Evolutionary conservation across 2,329 filamentous ascomycete genomes (phyloP).

Genomic region (Aspergillus tamarii): DNA sequence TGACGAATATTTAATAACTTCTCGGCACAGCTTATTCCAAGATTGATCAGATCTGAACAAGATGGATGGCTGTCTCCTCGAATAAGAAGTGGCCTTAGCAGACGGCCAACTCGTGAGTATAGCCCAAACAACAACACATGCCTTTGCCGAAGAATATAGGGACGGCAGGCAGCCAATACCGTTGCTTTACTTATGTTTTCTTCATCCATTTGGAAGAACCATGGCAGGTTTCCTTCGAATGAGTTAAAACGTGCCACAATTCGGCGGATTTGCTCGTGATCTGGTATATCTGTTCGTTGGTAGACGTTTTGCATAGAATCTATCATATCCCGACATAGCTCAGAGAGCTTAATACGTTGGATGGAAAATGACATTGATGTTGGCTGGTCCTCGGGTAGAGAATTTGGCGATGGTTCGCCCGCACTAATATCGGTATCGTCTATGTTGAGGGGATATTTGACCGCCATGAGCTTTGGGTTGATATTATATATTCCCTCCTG

Average conservation of each 20-base stretch:
- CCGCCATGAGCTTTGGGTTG: background rate
- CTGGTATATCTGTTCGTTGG: background rate
- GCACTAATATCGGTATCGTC: background rate
- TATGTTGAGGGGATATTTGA: conserved; percentile 1
- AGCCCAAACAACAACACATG: background rate
- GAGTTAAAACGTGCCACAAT: background rate
- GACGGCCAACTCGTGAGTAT: background rate
- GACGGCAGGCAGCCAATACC: background rate
- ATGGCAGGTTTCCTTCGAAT: background rate
- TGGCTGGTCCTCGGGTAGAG: background rate
- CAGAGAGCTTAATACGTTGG: background rate
- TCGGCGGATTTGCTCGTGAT: background rate
- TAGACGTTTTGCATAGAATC: background rate
- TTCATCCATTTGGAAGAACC: background rate
- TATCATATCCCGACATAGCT: conserved; percentile 1
- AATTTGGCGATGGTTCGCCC: background rate
- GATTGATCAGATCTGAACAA: background rate
- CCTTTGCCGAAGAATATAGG: background rate
- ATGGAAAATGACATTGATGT: conserved; percentile 5
- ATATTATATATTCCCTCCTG: background rate
- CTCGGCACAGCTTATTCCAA: background rate
- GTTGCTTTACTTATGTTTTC: background rate
- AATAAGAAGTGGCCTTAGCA: background rate
- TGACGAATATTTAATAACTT: background rate
- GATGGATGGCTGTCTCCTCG: background rate